These are phyloP conservation scores for Zasmidium cellare DNA, from an alignment of 2,329 filamentous ascomycete genomes.

Conservation along the genomic window DNA sequence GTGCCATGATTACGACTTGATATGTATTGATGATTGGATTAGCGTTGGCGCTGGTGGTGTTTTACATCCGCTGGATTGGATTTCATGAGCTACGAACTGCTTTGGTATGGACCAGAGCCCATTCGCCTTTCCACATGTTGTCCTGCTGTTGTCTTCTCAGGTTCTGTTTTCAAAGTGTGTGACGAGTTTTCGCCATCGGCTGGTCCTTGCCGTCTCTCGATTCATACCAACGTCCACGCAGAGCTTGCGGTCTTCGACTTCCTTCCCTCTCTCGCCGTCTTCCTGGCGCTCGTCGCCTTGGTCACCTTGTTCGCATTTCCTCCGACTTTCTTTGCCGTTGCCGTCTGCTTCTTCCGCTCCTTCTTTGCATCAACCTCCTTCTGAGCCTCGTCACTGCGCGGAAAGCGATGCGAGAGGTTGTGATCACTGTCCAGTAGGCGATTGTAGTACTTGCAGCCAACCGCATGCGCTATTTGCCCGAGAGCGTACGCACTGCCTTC, in stretches of 20 bases:
- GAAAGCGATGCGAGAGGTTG: slow-evolving; percentile 1
- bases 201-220: no score
- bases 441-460: neutral
- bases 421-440: slow-evolving; percentile 5
- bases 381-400: no score
- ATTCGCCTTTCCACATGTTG: neutral
- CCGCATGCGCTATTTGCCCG: neutral
- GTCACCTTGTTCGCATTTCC: no score
- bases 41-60: slow-evolving; percentile 26
- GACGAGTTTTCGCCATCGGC: no score
- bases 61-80: slow-evolving; percentile 1
- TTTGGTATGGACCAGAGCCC: neutral
- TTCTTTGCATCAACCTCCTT: neutral
- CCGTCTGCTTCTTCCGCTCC: neutral
- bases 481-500: slow-evolving; percentile 7
- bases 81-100: neutral
- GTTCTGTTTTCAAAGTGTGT: neutral
- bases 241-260: no score
- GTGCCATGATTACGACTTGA: slow-evolving; percentile 16
- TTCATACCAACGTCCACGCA: no score
- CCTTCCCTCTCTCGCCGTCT: no score
- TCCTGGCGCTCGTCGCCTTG: neutral
- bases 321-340: neutral
- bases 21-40: slow-evolving; percentile 14
- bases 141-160: neutral